These are phyloP conservation scores for Botrytis hyacinthi DNA, from an alignment of 2,329 filamentous ascomycete genomes.

Conservation along the genomic window DNA sequence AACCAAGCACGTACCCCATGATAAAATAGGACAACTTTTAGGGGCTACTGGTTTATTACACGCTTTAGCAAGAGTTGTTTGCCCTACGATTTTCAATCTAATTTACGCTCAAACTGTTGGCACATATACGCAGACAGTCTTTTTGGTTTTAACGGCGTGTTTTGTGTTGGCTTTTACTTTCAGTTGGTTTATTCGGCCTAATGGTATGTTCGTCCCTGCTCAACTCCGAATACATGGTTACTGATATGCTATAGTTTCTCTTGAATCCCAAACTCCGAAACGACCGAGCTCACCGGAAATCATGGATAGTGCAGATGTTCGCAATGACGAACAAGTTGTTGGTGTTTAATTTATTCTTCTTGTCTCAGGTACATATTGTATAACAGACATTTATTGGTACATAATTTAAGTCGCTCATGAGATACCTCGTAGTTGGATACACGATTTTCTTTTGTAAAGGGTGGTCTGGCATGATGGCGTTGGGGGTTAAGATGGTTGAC, in stretches of 20 bases:
- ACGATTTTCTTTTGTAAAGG: background rate
- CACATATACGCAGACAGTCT: slow-evolving; percentile 76
- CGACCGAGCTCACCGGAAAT: background rate
- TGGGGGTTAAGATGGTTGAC: background rate
- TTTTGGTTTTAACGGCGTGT: slow-evolving; percentile 66
- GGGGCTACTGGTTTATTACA: slow-evolving; percentile 86
- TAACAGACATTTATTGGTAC: background rate
- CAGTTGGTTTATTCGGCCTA: slow-evolving; percentile 69
- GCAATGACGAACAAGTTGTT: slow-evolving; percentile 28
- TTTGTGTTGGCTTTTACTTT: slow-evolving; percentile 66
- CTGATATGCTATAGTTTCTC: slow-evolving; percentile 26
- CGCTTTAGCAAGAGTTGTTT: slow-evolving; percentile 73
- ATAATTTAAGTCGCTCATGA: background rate
- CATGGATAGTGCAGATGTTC: slow-evolving; percentile 23
- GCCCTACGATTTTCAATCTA: slow-evolving; percentile 79
- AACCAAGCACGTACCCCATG: slow-evolving; percentile 86
- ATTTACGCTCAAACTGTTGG: slow-evolving; percentile 81
- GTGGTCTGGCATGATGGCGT: background rate
- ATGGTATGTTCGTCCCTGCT: slow-evolving; percentile 56
- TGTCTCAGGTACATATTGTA: background rate
- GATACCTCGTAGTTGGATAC: background rate
- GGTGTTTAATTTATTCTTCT: slow-evolving; percentile 17
- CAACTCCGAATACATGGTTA: too few relatives aligned
- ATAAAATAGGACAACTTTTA: slow-evolving; percentile 80
- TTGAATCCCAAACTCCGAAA: slow-evolving; percentile 22